Evolutionary conservation across 305 asterid genomes (phyloP).

Genomic region (Petunia hybrid): DNA sequence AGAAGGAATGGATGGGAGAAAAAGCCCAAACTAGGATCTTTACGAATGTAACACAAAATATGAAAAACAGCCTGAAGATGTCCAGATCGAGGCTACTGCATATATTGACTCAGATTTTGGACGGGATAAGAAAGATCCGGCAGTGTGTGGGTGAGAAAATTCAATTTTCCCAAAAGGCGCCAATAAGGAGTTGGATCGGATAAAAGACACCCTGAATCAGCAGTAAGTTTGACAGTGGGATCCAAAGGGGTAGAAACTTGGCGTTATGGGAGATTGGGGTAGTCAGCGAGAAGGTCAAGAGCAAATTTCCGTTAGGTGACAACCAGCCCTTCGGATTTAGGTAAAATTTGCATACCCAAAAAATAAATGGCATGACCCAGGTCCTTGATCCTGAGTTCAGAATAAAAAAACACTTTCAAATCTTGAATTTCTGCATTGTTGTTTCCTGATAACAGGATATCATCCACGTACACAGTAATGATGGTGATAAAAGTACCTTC

Average conservation of each 20-base stretch:
- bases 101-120: too few relatives aligned
- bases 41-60: too few relatives aligned
- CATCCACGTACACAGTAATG: neutral
- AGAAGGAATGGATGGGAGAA: too few relatives aligned
- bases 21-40: too few relatives aligned
- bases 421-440: neutral
- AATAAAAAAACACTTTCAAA: too few relatives aligned
- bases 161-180: too few relatives aligned
- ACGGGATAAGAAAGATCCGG: too few relatives aligned
- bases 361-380: neutral
- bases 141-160: too few relatives aligned
- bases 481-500: too few relatives aligned
- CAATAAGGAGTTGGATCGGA: too few relatives aligned
- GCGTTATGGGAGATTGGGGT: neutral
- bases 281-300: neutral
- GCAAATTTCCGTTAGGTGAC: neutral
- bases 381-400: neutral
- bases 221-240: neutral
- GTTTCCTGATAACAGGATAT: neutral
- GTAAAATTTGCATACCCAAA: neutral
- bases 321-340: neutral
- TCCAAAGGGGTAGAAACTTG: neutral
- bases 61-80: too few relatives aligned
- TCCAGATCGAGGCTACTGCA: neutral
- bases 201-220: too few relatives aligned